phyloP scores from a whole-genome alignment of 75 land plant genomes.

The Cryptomeria japonica region DNA sequence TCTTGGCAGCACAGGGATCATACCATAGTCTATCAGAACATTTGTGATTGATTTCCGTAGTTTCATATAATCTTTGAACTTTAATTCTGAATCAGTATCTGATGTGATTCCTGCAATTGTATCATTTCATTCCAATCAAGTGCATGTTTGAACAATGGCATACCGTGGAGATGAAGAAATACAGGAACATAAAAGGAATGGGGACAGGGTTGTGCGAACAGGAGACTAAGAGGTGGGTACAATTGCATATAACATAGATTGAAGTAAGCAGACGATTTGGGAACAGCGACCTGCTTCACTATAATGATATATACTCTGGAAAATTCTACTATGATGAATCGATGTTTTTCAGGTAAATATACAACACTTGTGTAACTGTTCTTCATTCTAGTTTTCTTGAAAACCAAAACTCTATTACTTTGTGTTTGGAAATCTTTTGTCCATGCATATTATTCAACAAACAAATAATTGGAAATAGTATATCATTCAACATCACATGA shows the following conservation, averaged over 20 bases:
- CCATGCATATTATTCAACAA: neutral
- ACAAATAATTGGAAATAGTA: neutral
- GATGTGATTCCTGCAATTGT: slow-evolving; percentile 74
- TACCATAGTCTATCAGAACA: slow-evolving; percentile 59
- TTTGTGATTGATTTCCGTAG: slow-evolving; percentile 49
- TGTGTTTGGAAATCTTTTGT: neutral
- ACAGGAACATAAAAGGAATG: neutral
- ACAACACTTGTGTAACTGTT: neutral
- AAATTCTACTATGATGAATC: neutral
- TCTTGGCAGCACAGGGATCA: slow-evolving; percentile 65
- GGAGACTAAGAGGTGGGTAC: neutral
- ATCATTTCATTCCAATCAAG: neutral
- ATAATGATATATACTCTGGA: neutral
- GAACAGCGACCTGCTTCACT: neutral
- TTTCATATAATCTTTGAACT: slow-evolving; percentile 53
- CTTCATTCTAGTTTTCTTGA: neutral
- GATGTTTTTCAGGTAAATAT: neutral
- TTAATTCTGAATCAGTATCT: slow-evolving; percentile 62
- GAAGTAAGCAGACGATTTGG: neutral
- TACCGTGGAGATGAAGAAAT: neutral
- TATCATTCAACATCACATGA: neutral
- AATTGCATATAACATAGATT: neutral
- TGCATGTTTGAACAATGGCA: neutral
- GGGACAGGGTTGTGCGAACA: neutral
- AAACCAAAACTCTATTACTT: neutral